Conservation (phyloP, 148 eudicot species). For the Rhododendron mucronatum region DNA sequence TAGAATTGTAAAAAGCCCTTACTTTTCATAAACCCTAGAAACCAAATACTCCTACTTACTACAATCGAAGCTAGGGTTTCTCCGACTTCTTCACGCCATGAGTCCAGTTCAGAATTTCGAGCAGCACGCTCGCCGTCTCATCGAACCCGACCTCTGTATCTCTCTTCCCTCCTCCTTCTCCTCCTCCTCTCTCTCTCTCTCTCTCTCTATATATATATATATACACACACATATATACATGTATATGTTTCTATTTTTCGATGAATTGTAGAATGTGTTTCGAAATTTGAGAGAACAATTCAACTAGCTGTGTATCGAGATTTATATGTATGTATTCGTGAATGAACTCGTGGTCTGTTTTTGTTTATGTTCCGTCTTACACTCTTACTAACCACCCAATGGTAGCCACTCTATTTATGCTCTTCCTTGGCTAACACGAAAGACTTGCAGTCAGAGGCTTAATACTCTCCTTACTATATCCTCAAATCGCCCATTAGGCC, state of each 20-base stretch:
- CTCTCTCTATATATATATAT: background rate
- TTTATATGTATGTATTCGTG: background rate
- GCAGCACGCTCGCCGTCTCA: slow-evolving; percentile 74
- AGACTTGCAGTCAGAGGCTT: too few relatives aligned
- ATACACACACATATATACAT: background rate
- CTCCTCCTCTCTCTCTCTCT: background rate
- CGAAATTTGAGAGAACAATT: background rate
- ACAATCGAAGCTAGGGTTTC: slow-evolving; percentile 20
- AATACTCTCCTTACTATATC: too few relatives aligned
- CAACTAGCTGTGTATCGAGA: background rate
- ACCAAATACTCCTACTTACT: background rate
- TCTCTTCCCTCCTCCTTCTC: background rate
- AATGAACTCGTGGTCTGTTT: background rate
- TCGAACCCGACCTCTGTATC: slow-evolving; percentile 67
- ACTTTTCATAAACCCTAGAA: slow-evolving; percentile 13
- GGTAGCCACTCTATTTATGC: too few relatives aligned
- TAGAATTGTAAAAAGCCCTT: background rate
- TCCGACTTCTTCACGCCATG: slow-evolving; percentile 35
- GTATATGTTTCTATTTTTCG: background rate
- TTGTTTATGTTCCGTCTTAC: too few relatives aligned
- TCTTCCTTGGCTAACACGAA: too few relatives aligned
- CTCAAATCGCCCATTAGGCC: background rate
- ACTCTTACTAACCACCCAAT: too few relatives aligned
- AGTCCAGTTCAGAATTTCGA: slow-evolving; percentile 95
- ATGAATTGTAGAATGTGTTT: background rate